Evolutionary conservation across 371 early-diverging fungal genomes (phyloP).

Genomic region (Blastocladiella emersonii): DNA sequence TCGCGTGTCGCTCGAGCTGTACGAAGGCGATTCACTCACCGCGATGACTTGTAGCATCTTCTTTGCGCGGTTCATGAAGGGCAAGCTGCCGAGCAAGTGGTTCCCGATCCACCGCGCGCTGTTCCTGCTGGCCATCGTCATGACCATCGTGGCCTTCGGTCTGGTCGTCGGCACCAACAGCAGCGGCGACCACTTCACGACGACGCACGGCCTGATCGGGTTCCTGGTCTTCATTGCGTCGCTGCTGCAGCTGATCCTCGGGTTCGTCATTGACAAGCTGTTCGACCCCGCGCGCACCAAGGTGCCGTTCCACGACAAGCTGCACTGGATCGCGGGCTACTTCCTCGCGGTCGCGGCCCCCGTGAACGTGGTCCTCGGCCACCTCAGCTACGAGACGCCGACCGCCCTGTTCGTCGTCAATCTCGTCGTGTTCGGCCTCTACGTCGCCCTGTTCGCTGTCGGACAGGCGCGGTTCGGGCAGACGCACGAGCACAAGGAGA

Average conservation of each 20-base stretch:
- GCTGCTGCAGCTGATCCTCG: not conserved
- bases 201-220: not conserved
- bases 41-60: not conserved
- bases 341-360: not conserved
- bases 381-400: not conserved
- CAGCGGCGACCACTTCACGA: too few relatives aligned
- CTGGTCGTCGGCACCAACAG: not conserved
- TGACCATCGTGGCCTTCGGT: not conserved
- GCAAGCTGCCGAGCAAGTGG: not conserved
- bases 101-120: constrained; percentile 3
- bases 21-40: not conserved
- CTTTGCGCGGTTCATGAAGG: not conserved
- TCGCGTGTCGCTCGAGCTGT: not conserved
- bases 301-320: not conserved
- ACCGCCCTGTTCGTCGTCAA: not conserved
- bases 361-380: constrained; percentile 2
- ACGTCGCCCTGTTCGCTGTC: not conserved
- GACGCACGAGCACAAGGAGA: not conserved
- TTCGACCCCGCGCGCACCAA: not conserved
- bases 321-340: not conserved
- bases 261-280: not conserved
- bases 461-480: not conserved
- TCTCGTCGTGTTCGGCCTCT: not conserved
- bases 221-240: not conserved
- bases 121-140: too few relatives aligned